phyloP scores from a whole-genome alignment of 2,329 filamentous ascomycete species.

The Ploettnerulaceae sp. region DNA sequence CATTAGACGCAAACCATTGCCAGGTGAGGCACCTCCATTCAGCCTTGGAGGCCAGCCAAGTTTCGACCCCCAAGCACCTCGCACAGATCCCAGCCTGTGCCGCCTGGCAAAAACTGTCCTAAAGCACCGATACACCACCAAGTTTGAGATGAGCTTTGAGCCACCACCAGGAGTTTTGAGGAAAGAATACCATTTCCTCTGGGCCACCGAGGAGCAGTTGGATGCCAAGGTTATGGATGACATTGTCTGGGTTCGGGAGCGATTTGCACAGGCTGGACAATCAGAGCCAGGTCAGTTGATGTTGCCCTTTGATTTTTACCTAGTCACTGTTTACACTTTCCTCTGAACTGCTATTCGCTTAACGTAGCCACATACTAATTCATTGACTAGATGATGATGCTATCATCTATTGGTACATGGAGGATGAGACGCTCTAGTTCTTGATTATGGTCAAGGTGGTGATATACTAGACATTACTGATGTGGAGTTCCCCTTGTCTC shows the following conservation, averaged over 20 bases:
- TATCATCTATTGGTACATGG: constrained; percentile 17
- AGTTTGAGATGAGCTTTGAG: constrained; percentile 10
- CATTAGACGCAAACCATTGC: constrained; percentile 7
- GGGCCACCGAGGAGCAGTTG: constrained; percentile 13
- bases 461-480: too few relatives aligned
- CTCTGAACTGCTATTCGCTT: too few relatives aligned
- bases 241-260: constrained; percentile 17
- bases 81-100: neutral
- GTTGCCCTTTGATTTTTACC: too few relatives aligned
- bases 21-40: neutral
- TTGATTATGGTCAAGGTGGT: neutral
- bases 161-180: neutral
- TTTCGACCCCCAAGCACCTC: constrained; percentile 11
- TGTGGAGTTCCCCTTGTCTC: too few relatives aligned
- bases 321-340: too few relatives aligned
- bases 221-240: constrained; percentile 18
- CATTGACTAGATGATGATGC: constrained; percentile 15
- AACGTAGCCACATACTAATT: too few relatives aligned
- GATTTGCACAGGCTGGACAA: constrained; percentile 13
- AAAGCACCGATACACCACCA: constrained; percentile 10
- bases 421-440: constrained; percentile 3
- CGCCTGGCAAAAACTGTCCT: constrained; percentile 4
- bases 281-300: too few relatives aligned
- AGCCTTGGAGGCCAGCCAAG: neutral
- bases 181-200: constrained; percentile 13